A percentile compares a stretch with the other conserved stretches of the same genome.
Conservation (phyloP, 2,329 filamentous ascomycete genomes). For the Hymenoscyphus repandus region DNA sequence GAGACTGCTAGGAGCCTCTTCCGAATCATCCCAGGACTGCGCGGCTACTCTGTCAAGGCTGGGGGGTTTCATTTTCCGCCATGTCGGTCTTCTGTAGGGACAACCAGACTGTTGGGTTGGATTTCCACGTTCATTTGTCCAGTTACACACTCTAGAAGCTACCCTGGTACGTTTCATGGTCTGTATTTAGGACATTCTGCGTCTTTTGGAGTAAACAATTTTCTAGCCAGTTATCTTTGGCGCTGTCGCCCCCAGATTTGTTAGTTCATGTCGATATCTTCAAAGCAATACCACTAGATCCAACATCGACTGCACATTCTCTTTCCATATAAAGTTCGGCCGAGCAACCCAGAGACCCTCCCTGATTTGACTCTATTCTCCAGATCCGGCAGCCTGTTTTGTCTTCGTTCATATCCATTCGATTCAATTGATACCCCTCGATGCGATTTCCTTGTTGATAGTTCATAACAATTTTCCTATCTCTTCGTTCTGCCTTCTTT, state of each 20-base stretch:
- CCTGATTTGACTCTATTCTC: constrained; percentile 15
- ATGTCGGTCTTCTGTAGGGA: neutral
- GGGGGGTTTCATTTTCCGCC: constrained; percentile 3
- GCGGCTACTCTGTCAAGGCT: constrained; percentile 12
- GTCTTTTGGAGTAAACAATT: constrained; percentile 25
- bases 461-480: constrained; percentile 12
- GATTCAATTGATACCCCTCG: constrained; percentile 20
- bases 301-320: constrained; percentile 10
- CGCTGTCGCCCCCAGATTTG: constrained; percentile 14
- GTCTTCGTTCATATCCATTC: constrained; percentile 11
- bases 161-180: constrained; percentile 18
- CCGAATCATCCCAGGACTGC: neutral
- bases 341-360: constrained; percentile 17
- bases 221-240: constrained; percentile 10
- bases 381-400: constrained; percentile 13
- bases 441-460: constrained; percentile 16
- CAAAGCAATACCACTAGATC: constrained; percentile 13
- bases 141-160: constrained; percentile 14
- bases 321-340: constrained; percentile 25
- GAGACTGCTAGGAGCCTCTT: constrained; percentile 8
- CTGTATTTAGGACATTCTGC: constrained; percentile 23
- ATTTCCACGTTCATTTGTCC: neutral
- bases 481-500: constrained; percentile 13
- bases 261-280: neutral
- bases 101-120: constrained; percentile 4